Percentiles rank a stretch among this genome's conserved stretches.
phyloP scores from a whole-genome alignment of 1,284 basidiomycete species.

The Ustilago lituana region DNA sequence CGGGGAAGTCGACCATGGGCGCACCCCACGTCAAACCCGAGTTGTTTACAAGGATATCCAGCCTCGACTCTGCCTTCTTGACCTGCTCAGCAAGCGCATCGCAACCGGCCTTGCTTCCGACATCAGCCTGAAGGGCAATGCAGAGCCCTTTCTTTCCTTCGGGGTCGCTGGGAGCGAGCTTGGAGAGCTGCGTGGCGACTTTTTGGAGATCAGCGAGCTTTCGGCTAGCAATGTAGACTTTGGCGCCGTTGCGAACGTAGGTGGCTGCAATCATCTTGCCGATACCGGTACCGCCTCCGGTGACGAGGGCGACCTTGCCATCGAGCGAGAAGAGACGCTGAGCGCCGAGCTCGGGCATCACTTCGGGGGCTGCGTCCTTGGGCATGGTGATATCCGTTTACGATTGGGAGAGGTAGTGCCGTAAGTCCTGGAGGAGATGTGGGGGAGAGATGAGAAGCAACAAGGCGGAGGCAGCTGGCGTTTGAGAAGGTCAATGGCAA shows the following conservation, averaged over 20 bases:
- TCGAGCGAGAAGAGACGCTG: slow-evolving; percentile 77
- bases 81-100: slow-evolving; percentile 77
- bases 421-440: too few relatives aligned
- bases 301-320: slow-evolving; percentile 78
- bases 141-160: slow-evolving; percentile 41
- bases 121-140: slow-evolving; percentile 61
- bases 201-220: slow-evolving; percentile 76
- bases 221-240: slow-evolving; percentile 83
- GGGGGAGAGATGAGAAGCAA: neutral
- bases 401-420: too few relatives aligned
- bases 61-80: slow-evolving; percentile 74
- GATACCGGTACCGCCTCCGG: slow-evolving; percentile 73
- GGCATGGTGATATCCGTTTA: slow-evolving; percentile 47
- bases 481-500: neutral
- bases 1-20: slow-evolving; percentile 76
- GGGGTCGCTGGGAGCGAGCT: slow-evolving; percentile 50
- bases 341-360: slow-evolving; percentile 72
- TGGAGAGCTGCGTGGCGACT: slow-evolving; percentile 58
- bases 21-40: slow-evolving; percentile 78
- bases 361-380: slow-evolving; percentile 63
- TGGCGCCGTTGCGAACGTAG: slow-evolving; percentile 80
- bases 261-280: slow-evolving; percentile 77
- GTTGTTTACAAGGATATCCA: slow-evolving; percentile 70
- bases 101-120: slow-evolving; percentile 78
- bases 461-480: neutral